Percentiles rank a stretch among this genome's conserved stretches.
These are phyloP conservation scores for Xylaria sp. DNA, from an alignment of 2,329 filamentous ascomycete species.

Conservation along the genomic window DNA sequence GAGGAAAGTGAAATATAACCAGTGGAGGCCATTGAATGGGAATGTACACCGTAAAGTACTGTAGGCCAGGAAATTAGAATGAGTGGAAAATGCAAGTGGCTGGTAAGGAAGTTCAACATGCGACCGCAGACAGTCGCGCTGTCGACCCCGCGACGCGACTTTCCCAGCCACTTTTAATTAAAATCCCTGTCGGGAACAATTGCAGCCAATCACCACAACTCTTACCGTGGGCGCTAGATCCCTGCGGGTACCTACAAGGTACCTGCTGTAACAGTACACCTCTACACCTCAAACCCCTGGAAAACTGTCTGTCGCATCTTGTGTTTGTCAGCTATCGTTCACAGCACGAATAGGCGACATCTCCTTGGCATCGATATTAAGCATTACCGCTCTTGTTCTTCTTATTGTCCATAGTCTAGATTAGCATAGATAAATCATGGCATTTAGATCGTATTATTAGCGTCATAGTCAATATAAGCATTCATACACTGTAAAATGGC, in stretches of 20 bases:
- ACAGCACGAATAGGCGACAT: too few relatives aligned
- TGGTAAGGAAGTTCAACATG: slow-evolving; percentile 27
- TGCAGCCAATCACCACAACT: slow-evolving; percentile 7
- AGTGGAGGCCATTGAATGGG: slow-evolving; percentile 24
- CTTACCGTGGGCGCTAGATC: too few relatives aligned
- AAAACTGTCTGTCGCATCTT: too few relatives aligned
- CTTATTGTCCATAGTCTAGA: not conserved
- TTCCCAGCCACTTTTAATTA: slow-evolving; percentile 42
- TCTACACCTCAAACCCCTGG: too few relatives aligned
- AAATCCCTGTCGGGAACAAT: slow-evolving; percentile 35
- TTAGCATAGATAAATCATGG: not conserved
- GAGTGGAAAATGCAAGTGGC: slow-evolving; percentile 37
- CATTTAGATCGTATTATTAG: slow-evolving; percentile 23
- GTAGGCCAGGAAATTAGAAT: slow-evolving; percentile 6
- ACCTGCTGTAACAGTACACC: too few relatives aligned
- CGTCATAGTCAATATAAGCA: slow-evolving; percentile 18
- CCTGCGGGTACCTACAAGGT: too few relatives aligned
- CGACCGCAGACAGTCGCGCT: slow-evolving; percentile 6
- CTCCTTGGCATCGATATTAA: too few relatives aligned
- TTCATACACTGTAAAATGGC: slow-evolving; percentile 21
- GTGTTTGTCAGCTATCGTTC: too few relatives aligned
- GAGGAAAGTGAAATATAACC: too few relatives aligned
- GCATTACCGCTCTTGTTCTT: too few relatives aligned
- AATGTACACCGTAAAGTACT: slow-evolving; percentile 7
- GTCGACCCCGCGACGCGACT: slow-evolving; percentile 25